A percentile compares a stretch with the other conserved stretches of the same genome.
phyloP scores from a whole-genome alignment of 805 yeast species.

The Yueomyces sinensis region DNA sequence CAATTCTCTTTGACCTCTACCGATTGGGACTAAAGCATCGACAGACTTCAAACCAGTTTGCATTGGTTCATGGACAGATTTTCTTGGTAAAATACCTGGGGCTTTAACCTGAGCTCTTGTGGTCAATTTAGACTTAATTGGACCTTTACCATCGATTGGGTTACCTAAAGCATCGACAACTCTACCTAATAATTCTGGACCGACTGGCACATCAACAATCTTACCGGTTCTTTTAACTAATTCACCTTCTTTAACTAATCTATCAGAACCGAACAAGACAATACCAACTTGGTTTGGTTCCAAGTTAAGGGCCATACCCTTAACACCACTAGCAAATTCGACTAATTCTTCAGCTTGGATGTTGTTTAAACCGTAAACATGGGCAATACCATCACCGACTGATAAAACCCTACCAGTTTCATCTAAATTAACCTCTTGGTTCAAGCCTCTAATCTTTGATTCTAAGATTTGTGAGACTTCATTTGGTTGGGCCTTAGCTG shows the following conservation, averaged over 20 bases:
- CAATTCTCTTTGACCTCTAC: conserved; percentile 99
- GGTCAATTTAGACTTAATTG: conserved; percentile 70
- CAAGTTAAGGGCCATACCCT: conserved; percentile 99
- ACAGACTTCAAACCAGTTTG: conserved; percentile 99
- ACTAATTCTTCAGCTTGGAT: conserved; percentile 99
- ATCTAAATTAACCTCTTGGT: conserved; percentile 92
- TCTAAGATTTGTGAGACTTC: conserved; percentile 98
- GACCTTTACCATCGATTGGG: conserved; percentile 99
- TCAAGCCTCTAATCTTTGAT: conserved; percentile 98
- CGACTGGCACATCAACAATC: conserved; percentile 98
- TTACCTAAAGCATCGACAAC: conserved; percentile 98
- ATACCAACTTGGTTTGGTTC: conserved; percentile 99
- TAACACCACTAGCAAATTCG: conserved; percentile 98
- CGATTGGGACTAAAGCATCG: conserved; percentile 97
- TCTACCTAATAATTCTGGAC: conserved; percentile 97
- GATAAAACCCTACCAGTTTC: conserved; percentile 99
- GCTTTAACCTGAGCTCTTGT: conserved; percentile 99
- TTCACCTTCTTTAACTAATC: conserved; percentile 98
- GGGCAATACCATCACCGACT: conserved; percentile 99
- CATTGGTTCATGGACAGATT: conserved; percentile 97
- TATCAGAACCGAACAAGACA: conserved; percentile 98
- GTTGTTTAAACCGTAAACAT: conserved; percentile 99
- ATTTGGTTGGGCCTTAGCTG: conserved; percentile 95
- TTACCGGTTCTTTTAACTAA: conserved; percentile 99
- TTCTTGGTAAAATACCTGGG: conserved; percentile 99